Base-by-base conservation (phyloP, 352 stramenopile genomes). In the Pythium phragmiticola region DNA sequence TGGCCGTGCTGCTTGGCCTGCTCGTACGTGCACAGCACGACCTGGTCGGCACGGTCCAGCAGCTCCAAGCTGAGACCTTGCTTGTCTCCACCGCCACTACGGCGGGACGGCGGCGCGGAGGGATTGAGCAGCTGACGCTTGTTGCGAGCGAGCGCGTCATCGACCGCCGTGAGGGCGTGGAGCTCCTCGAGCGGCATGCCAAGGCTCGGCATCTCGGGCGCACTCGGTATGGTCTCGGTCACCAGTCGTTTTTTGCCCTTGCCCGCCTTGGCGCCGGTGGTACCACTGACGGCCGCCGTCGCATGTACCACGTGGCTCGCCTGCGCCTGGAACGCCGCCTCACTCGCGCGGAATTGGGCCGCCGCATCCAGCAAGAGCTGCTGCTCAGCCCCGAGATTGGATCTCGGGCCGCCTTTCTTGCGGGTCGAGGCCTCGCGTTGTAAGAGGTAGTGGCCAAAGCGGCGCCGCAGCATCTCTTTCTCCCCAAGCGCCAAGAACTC, bases 381-480 rank as follows among this genome's bases (percentile, higher is more conserved):
- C 55, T 92, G 82, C 51, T 96, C 87, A 5, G 87, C 50, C 4
- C 74, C 70, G 21, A 91, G 57, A 12, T 71, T 75, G 11, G 74
- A 13, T 14, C 75, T 23, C 23, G 50, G 67, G 5, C 76, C 72
- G 36, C 72, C 75, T 66, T 88, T 89, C 61, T 87, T 82, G 57
- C 78, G 82, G 7, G 87, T 21, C 2, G 60, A 57, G n/a, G 60
- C 66, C 41, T 90, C 84, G 56, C 83, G 87, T 57, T 93, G 82
- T 7, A 92, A 41, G 48, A 95, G 65, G 62, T 92, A 96, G 47
- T 90, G 82, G 19, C 82, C 75, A 34, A 97, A 96, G 43, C 90
- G 88, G 6, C 75, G 72, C 14, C 75, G 67, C 78, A 97, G 90
- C 87, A 96, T 96, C 65, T 85, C 78, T 2, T 65, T 65, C 12